phyloP scores from a whole-genome alignment of 805 yeast species.

The Candida coleopterorum region DNA sequence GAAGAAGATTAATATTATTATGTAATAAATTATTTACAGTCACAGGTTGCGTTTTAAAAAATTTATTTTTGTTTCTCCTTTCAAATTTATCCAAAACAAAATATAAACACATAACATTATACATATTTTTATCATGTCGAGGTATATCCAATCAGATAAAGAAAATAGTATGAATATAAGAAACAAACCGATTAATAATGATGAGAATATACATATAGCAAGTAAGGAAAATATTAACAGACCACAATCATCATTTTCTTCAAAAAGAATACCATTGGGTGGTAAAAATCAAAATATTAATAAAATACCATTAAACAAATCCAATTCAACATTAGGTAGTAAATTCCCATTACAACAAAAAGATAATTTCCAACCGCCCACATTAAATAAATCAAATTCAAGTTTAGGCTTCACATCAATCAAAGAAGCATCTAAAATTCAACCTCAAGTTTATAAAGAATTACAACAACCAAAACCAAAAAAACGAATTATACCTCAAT shows the following conservation, averaged over 20 bases:
- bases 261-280: conserved; percentile 31
- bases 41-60: no score
- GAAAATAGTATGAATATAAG: conserved; percentile 1
- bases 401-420: conserved; percentile 30
- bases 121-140: conserved; percentile 2
- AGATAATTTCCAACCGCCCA: conserved; percentile 15
- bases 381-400: conserved; percentile 31
- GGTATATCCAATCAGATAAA: neutral
- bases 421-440: conserved; percentile 1
- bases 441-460: neutral
- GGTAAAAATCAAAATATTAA: conserved; percentile 34
- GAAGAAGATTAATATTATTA: no score
- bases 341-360: conserved; percentile 1
- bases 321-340: conserved; percentile 18
- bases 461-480: conserved; percentile 2
- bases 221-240: conserved; percentile 1
- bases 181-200: neutral
- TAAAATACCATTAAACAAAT: conserved; percentile 25
- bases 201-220: conserved; percentile 6
- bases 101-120: no score
- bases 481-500: conserved; percentile 7
- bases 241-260: conserved; percentile 1
- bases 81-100: no score
- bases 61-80: no score
- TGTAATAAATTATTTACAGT: no score